These are phyloP conservation scores for Haematococcus sp. DNA, from an alignment of 139 green algal genomes.

Conservation along the genomic window DNA sequence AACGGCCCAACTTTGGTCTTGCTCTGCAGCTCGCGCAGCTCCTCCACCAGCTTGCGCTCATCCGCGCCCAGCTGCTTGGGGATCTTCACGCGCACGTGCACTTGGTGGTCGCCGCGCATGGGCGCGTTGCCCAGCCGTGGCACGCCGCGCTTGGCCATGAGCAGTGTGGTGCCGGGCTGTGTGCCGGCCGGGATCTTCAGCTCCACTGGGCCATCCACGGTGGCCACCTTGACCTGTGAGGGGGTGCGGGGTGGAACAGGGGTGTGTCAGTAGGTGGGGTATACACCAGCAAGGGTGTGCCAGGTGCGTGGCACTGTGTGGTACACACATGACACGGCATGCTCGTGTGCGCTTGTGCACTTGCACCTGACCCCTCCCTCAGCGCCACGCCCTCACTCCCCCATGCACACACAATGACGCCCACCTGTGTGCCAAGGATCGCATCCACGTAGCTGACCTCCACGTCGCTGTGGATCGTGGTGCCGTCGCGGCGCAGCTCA, in stretches of 20 bases:
- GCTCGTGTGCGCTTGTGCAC: too few species aligned
- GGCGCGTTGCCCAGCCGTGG: conserved; percentile 74
- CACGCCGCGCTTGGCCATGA: conserved; percentile 97
- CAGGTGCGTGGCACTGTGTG: too few species aligned
- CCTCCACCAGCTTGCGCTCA: conserved; percentile 91
- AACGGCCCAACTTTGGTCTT: conserved; percentile 52
- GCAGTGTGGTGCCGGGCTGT: conserved; percentile 94
- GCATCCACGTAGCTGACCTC: conserved; percentile 82
- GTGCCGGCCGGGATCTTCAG: conserved; percentile 94
- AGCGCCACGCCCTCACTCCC: too few species aligned
- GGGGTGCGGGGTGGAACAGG: background rate
- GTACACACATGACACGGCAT: too few species aligned
- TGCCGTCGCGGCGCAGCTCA: conserved; percentile 83
- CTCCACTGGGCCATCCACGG: conserved; percentile 94
- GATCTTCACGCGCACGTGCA: conserved; percentile 91
- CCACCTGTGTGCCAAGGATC: conserved; percentile 91
- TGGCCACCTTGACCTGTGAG: conserved; percentile 69
- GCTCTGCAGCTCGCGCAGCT: conserved; percentile 71
- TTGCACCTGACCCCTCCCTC: too few species aligned
- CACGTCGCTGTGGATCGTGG: conserved; percentile 84
- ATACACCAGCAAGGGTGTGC: too few species aligned
- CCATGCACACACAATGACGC: conserved; percentile 3
- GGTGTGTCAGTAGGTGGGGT: background rate
- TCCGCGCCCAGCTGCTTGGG: conserved; percentile 79
- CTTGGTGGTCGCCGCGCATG: conserved; percentile 86